Conservation (phyloP, 1,139 yeast species). For the Lodderomyces beijingensis region DNA sequence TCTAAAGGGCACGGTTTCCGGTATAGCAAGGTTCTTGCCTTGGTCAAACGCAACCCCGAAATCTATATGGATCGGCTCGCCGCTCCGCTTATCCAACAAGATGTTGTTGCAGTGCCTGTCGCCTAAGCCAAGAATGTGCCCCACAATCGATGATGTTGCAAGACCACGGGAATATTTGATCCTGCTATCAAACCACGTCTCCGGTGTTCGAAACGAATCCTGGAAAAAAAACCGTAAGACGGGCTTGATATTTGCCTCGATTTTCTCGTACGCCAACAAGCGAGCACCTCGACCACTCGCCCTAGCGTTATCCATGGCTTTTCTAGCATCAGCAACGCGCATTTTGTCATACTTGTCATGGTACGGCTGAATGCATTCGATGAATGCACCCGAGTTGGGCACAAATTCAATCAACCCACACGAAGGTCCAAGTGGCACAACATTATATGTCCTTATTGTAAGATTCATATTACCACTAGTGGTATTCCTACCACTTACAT, state of each 20-base stretch:
- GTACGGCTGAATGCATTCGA: conserved; percentile 60
- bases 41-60: conserved; percentile 95
- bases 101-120: conserved; percentile 94
- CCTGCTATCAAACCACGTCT: conserved; percentile 68
- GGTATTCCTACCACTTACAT: too few relatives aligned
- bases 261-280: conserved; percentile 43
- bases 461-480: conserved; percentile 55
- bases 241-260: conserved; percentile 58
- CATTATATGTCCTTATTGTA: conserved; percentile 77
- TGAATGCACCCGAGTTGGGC: conserved; percentile 65
- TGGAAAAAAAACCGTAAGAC: conserved; percentile 68
- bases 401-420: conserved; percentile 93
- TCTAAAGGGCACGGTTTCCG: conserved; percentile 92
- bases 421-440: conserved; percentile 82
- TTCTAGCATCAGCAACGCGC: conserved; percentile 56
- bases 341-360: conserved; percentile 45
- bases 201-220: conserved; percentile 61
- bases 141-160: conserved; percentile 83
- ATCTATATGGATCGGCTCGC: conserved; percentile 95
- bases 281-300: conserved; percentile 42
- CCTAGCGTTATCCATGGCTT: conserved; percentile 58
- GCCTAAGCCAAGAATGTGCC: conserved; percentile 85
- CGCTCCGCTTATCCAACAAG: conserved; percentile 68
- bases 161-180: conserved; percentile 70
- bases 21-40: conserved; percentile 77